phyloP scores from a whole-genome alignment of 1,284 basidiomycete species.

The Pisolithus thermaeus region DNA sequence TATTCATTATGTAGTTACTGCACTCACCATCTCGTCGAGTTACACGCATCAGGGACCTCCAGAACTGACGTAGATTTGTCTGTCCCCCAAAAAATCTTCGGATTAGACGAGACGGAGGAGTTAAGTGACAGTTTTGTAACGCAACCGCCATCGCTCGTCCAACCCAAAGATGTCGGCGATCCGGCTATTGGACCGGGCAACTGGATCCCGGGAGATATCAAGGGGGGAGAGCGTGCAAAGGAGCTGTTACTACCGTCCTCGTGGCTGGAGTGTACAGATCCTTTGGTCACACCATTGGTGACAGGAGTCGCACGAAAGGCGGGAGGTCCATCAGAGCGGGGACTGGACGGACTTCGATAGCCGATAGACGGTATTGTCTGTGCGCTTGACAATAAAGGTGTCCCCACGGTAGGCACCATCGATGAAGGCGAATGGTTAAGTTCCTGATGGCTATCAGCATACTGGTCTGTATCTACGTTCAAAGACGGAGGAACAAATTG shows the following conservation, averaged over 20 bases:
- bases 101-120: slow-evolving; percentile 7
- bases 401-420: slow-evolving; percentile 26
- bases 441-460: slow-evolving; percentile 14
- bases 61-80: slow-evolving; percentile 12
- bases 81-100: slow-evolving; percentile 7
- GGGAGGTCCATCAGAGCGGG: slow-evolving; percentile 19
- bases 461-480: slow-evolving; percentile 7
- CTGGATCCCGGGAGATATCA: slow-evolving; percentile 28
- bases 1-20: neutral
- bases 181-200: slow-evolving; percentile 20
- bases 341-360: slow-evolving; percentile 25
- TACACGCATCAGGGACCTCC: slow-evolving; percentile 21
- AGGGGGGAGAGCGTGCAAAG: slow-evolving; percentile 23
- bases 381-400: slow-evolving; percentile 18
- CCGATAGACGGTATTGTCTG: slow-evolving; percentile 11
- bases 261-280: slow-evolving; percentile 9
- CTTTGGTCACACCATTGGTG: slow-evolving; percentile 1
- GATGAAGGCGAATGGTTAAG: slow-evolving; percentile 29
- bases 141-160: slow-evolving; percentile 26
- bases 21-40: slow-evolving; percentile 13
- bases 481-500: slow-evolving; percentile 8
- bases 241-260: slow-evolving; percentile 17
- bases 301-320: slow-evolving; percentile 19
- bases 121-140: slow-evolving; percentile 14
- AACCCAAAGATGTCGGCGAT: slow-evolving; percentile 25